Percentiles rank a stretch among this genome's conserved stretches.
These are phyloP conservation scores for Sclerotinia subarctica DNA, from an alignment of 2,329 filamentous ascomycete genomes.

Conservation along the genomic window DNA sequence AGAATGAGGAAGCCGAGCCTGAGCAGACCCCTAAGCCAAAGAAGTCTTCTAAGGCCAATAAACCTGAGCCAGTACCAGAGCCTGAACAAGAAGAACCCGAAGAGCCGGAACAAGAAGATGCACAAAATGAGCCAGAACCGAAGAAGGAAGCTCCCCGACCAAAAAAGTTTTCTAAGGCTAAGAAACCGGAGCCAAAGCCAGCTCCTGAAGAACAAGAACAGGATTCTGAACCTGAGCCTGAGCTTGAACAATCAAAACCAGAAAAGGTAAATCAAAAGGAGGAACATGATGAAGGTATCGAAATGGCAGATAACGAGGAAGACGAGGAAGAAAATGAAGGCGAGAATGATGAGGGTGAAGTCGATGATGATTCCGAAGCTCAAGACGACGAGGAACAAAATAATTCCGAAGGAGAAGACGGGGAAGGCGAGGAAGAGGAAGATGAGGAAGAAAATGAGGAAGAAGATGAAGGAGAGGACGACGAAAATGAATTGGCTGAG, in stretches of 20 bases:
- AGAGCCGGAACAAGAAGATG: slow-evolving; percentile 40
- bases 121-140: slow-evolving; percentile 49
- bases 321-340: slow-evolving; percentile 7
- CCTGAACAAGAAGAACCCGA: slow-evolving; percentile 1
- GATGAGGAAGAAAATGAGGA: slow-evolving; percentile 9
- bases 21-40: not conserved
- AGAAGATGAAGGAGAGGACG: slow-evolving; percentile 3
- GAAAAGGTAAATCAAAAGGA: slow-evolving; percentile 2
- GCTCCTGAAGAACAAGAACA: not conserved
- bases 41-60: slow-evolving; percentile 5
- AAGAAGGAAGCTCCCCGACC: not conserved
- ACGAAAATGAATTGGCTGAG: slow-evolving; percentile 4
- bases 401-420: not conserved
- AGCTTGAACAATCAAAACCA: not conserved
- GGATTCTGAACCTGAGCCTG: slow-evolving; percentile 6
- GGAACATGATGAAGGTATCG: slow-evolving; percentile 18
- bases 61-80: not conserved
- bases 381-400: slow-evolving; percentile 13
- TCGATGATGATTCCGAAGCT: not conserved
- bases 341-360: not conserved
- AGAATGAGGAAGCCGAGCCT: slow-evolving; percentile 54
- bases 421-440: not conserved
- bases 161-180: slow-evolving; percentile 4
- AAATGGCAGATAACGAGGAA: slow-evolving; percentile 16
- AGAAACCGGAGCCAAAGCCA: not conserved